Evolutionary conservation across 148 eudicot genomes (phyloP).

Genomic region (Persicaria tinctoria): DNA sequence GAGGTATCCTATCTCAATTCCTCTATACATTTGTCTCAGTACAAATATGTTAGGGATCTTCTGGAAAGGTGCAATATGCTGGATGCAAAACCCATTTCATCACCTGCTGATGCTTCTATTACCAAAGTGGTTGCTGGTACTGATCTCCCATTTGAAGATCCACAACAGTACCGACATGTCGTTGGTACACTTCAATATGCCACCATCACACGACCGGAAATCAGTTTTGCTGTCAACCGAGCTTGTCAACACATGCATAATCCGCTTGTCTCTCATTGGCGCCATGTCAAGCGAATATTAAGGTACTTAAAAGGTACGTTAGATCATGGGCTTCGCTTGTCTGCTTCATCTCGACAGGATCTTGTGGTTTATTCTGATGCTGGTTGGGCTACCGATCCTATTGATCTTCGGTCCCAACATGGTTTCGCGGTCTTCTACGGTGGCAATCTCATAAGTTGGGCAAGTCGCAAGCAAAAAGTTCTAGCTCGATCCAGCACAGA

Average conservation of each 20-base stretch:
- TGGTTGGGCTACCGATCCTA: not conserved
- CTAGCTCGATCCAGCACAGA: too few relatives aligned
- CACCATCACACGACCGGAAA: not conserved
- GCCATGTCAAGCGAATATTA: not conserved
- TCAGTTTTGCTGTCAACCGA: not conserved
- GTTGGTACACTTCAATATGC: not conserved
- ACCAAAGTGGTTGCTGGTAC: too few relatives aligned
- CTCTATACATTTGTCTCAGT: not conserved
- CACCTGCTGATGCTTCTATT: not conserved
- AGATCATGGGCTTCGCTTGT: not conserved
- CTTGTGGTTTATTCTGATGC: not conserved
- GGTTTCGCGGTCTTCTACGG: too few relatives aligned
- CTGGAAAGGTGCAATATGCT: not conserved
- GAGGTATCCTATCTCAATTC: not conserved
- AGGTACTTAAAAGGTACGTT: not conserved
- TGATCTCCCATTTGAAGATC: too few relatives aligned
- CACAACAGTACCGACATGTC: not conserved
- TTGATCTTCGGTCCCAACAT: not conserved
- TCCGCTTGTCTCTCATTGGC: not conserved
- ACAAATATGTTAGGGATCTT: not conserved
- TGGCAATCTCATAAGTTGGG: too few relatives aligned
- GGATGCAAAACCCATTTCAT: not conserved
- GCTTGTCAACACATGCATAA: not conserved
- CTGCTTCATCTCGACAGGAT: not conserved
- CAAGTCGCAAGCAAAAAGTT: too few relatives aligned